Evolutionary conservation across 441 rosid species (phyloP), one percentile per base, ranked within the genome.

Genomic region (Euphorbia schlechtendalii): DNA sequence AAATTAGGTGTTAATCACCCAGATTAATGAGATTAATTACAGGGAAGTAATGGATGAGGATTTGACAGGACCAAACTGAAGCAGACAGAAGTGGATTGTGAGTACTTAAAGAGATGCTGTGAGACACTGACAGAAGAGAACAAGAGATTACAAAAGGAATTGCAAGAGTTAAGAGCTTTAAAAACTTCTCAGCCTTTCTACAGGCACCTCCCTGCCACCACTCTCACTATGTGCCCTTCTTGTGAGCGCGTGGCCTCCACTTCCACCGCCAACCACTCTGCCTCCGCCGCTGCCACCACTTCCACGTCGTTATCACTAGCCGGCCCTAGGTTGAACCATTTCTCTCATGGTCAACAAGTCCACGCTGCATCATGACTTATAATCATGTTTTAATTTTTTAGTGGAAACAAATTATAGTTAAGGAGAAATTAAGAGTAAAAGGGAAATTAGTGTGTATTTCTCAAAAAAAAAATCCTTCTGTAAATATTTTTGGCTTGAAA

Each of bases 191-290:
- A 84, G 49, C 94, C 96, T 17, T 86, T 85, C 78, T 88, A 80
- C 87, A 88, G 82, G 96, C 96, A 92, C 67, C 88, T 86, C 7
- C 98, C 98, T 6, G 94, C 98, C 67, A 92, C 98, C 41, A 92
- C 98, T 65, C 96, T 92, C 77, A 92, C 96, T 57, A 92, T 92
- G 97, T 92, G 98, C 64, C 96, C 98, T 62, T 92, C 98, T 10
- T 92, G 98, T 43, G 96, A 88, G 78, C 92, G 94, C 51, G 92
- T 89, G 5, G 86, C 92, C 71, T 73, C 91, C 78, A 68, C 88
- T 28, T 38, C 84, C 58, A 18, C 85, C 18, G 0, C 84, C 56
- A 2, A 64, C 24, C 15, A 49, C 55, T 13, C 56, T 10, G 38
- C 43, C 8, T 14, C 64, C 28, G 8, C 63, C 49, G 5, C 70